These are phyloP conservation scores for Claviceps maximensis DNA, from an alignment of 2,329 filamentous ascomycete genomes.

Conservation along the genomic window DNA sequence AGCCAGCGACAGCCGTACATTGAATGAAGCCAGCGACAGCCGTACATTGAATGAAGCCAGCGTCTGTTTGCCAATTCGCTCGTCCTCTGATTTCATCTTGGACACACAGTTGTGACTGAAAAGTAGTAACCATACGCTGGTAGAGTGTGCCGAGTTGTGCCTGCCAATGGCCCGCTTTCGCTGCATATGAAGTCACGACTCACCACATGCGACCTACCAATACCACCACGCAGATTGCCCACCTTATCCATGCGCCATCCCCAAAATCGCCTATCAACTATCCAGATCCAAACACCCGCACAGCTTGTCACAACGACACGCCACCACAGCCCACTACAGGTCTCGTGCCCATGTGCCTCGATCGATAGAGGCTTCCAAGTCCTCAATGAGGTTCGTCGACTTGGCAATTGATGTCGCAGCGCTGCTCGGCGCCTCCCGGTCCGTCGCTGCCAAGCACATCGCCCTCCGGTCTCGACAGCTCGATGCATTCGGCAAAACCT, in stretches of 20 bases:
- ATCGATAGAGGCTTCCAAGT: conserved; percentile 13
- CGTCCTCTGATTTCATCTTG: background rate
- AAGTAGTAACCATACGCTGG: background rate
- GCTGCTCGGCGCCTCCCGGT: conserved; percentile 55
- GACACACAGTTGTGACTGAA: background rate
- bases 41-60: background rate
- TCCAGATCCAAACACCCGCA: background rate
- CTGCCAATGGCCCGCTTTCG: conserved; percentile 1
- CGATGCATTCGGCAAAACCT: conserved; percentile 34
- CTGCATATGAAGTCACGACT: conserved; percentile 1
- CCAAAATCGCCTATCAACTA: background rate
- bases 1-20: background rate
- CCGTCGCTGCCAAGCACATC: conserved; percentile 50
- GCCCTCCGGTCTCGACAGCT: conserved; percentile 43
- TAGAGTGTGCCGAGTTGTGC: background rate
- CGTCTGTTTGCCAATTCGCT: background rate
- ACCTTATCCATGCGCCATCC: background rate
- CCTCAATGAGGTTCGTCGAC: conserved; percentile 49
- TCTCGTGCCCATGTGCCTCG: conserved; percentile 13
- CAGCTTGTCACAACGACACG: no score
- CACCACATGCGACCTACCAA: no score
- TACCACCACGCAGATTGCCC: background rate
- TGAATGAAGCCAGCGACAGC: background rate
- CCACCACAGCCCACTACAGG: conserved; percentile 1
- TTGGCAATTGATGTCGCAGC: conserved; percentile 56